A percentile compares a stretch with the other conserved stretches of the same genome.
These are phyloP conservation scores for Durotheca rogersii DNA, from an alignment of 495 filamentous ascomycete species.

Conservation along the genomic window DNA sequence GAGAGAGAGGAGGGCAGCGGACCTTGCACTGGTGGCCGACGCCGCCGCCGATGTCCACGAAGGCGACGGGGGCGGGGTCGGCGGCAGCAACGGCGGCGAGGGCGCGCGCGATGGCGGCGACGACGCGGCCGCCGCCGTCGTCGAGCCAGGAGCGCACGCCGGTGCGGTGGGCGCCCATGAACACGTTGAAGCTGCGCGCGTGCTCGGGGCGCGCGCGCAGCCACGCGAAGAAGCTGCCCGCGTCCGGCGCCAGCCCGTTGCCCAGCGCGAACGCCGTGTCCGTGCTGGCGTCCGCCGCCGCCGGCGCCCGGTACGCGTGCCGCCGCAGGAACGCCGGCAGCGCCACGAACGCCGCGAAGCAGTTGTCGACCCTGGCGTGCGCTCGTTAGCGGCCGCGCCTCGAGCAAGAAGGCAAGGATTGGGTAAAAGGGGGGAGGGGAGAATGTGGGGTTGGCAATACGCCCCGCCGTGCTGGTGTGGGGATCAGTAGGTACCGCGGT, in stretches of 20 bases:
- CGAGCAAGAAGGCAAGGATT: background rate
- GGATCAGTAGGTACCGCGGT: no score
- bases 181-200: conserved; percentile 19
- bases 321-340: conserved; percentile 17
- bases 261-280: conserved; percentile 22
- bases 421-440: background rate
- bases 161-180: conserved; percentile 21
- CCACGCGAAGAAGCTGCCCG: conserved; percentile 24
- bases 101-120: conserved; percentile 15
- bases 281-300: conserved; percentile 4
- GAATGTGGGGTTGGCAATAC: no score
- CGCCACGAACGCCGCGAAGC: conserved; percentile 3
- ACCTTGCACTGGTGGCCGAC: conserved; percentile 53
- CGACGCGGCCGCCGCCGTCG: conserved; percentile 1
- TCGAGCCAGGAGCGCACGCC: conserved; percentile 23
- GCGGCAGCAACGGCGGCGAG: conserved; percentile 16
- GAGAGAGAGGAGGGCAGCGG: no score
- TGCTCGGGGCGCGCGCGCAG: conserved; percentile 20
- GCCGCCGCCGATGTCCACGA: conserved; percentile 58
- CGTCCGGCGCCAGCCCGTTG: conserved; percentile 15
- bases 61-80: conserved; percentile 27
- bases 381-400: no score
- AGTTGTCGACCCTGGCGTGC: conserved; percentile 27
- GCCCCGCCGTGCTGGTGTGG: no score
- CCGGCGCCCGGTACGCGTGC: conserved; percentile 10